phyloP scores from a whole-genome alignment of 2,329 filamentous ascomycete species.

The Truncatella angustata region DNA sequence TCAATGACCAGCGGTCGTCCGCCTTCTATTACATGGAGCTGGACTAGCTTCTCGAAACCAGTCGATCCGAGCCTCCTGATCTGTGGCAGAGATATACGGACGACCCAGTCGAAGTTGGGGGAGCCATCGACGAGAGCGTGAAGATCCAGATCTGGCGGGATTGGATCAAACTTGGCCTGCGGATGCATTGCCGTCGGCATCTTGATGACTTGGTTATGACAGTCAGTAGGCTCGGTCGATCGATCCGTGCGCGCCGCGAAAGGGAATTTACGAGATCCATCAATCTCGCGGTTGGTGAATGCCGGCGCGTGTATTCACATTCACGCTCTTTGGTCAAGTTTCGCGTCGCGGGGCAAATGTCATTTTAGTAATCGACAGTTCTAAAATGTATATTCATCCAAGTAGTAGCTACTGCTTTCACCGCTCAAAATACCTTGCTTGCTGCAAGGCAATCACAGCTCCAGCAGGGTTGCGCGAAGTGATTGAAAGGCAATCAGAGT shows the following conservation, averaged over 20 bases:
- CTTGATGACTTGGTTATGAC: conserved; percentile 22
- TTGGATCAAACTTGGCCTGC: conserved; percentile 87
- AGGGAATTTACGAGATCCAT: not conserved
- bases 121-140: conserved; percentile 71
- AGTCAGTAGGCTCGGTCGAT: too few relatives aligned
- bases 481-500: too few relatives aligned
- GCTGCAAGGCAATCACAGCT: too few relatives aligned
- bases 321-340: not conserved
- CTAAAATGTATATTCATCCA: too few relatives aligned
- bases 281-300: not conserved
- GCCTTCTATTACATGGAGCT: conserved; percentile 77
- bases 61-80: conserved; percentile 75
- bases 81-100: conserved; percentile 74
- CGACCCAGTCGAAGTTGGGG: conserved; percentile 83
- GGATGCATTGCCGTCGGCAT: conserved; percentile 78
- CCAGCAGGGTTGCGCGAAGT: too few relatives aligned
- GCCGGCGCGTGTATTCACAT: not conserved
- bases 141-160: conserved; percentile 82
- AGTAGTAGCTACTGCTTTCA: too few relatives aligned
- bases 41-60: conserved; percentile 81
- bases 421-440: too few relatives aligned
- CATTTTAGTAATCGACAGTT: too few relatives aligned
- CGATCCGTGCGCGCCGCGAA: not conserved
- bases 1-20: conserved; percentile 91
- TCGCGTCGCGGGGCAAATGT: conserved; percentile 5